Conservation (phyloP, 257 asterid genomes). For the Eustoma russellianum region DNA sequence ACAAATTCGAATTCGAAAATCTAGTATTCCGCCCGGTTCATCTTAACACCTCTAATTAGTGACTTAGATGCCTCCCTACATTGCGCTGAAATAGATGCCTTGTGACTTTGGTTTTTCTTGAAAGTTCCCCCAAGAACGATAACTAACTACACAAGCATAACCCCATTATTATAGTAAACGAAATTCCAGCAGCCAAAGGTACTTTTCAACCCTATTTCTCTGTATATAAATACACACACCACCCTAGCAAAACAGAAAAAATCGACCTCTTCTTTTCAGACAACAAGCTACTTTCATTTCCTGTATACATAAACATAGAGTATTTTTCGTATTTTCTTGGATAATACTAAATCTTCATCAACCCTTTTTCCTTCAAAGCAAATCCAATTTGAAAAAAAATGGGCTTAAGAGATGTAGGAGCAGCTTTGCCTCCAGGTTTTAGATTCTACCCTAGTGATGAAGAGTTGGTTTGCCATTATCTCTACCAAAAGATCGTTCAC, state of each 20-base stretch:
- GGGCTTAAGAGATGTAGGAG: constrained; percentile 78
- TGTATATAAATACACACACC: constrained; percentile 13
- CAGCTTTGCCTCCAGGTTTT: constrained; percentile 77
- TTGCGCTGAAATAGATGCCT: constrained; percentile 30
- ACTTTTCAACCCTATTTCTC: constrained; percentile 18
- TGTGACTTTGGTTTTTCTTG: constrained; percentile 35
- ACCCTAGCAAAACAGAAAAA: too few species aligned
- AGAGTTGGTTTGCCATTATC: constrained; percentile 76
- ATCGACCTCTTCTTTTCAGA: not conserved
- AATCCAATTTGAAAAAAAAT: constrained; percentile 15
- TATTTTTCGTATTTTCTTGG: too few species aligned
- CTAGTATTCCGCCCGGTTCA: too few species aligned
- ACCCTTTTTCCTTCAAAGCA: not conserved
- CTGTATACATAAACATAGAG: not conserved
- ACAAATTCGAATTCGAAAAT: too few species aligned
- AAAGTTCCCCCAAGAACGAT: constrained; percentile 28
- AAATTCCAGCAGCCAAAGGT: constrained; percentile 17
- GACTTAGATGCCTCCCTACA: constrained; percentile 1
- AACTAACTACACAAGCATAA: constrained; percentile 53
- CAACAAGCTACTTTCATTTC: constrained; percentile 17
- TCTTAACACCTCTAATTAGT: too few species aligned
- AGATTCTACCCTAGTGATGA: constrained; percentile 85
- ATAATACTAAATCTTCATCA: not conserved
- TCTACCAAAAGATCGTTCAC: constrained; percentile 53
- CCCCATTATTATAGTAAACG: constrained; percentile 24